Percentiles rank a stretch among this genome's conserved stretches.
Conservation (phyloP, 805 yeast species). For the Saitoella complicata region DNA sequence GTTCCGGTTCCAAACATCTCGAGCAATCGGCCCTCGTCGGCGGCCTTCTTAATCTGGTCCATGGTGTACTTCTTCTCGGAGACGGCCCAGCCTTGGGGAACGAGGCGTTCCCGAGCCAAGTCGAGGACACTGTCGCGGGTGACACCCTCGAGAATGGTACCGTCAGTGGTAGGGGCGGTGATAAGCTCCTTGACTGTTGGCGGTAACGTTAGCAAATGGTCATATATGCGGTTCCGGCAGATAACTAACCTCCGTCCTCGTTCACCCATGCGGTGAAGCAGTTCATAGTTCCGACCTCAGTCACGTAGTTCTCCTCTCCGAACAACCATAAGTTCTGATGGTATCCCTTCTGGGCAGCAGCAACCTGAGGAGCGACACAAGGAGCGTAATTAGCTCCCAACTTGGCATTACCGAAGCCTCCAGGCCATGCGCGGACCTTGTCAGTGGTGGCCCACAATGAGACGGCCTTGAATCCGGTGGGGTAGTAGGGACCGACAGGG, state of each 20-base stretch:
- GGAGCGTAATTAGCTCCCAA: constrained; percentile 98
- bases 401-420: constrained; percentile 92
- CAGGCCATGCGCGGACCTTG: constrained; percentile 98
- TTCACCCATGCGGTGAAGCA: constrained; percentile 66
- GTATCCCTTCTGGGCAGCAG: constrained; percentile 82
- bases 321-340: constrained; percentile 95
- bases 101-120: constrained; percentile 61
- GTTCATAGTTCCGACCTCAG: constrained; percentile 98
- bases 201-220: too few relatives aligned
- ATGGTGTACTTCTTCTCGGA: constrained; percentile 75
- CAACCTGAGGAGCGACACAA: constrained; percentile 74
- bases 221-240: too few relatives aligned
- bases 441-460: constrained; percentile 85
- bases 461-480: constrained; percentile 92
- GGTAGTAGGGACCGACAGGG: constrained; percentile 93
- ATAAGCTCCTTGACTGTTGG: constrained; percentile 49
- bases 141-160: constrained; percentile 92
- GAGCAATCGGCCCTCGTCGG: constrained; percentile 64
- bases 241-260: constrained; percentile 38
- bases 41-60: constrained; percentile 59
- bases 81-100: constrained; percentile 62
- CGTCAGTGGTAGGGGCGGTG: constrained; percentile 84
- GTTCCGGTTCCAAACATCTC: constrained; percentile 98
- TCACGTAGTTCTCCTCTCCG: constrained; percentile 71
- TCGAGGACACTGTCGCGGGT: constrained; percentile 78